Conservation (phyloP, 2,329 filamentous ascomycete genomes). For the Metarhizium robertsii region DNA sequence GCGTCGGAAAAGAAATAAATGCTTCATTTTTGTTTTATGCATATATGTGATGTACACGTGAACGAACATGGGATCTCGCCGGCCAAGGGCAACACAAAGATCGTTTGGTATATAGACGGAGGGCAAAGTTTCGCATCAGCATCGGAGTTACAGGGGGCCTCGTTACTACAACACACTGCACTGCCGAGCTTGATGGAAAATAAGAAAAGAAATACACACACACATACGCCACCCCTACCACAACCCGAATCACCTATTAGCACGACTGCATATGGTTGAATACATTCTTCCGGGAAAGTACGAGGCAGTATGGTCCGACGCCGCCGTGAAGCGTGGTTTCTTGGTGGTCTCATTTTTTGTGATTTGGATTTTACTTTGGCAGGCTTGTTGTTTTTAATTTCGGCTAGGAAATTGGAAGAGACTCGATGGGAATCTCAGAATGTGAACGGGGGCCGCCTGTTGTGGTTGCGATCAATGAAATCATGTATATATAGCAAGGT, state of each 20-base stretch:
- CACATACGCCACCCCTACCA: no score
- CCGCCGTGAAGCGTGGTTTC: background rate
- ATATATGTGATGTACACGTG: slow-evolving; percentile 1
- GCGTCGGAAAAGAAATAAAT: background rate
- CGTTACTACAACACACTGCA: slow-evolving; percentile 3
- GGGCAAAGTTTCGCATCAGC: slow-evolving; percentile 18
- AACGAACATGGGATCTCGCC: slow-evolving; percentile 10
- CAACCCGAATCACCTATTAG: no score
- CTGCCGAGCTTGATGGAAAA: background rate
- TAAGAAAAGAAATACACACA: no score
- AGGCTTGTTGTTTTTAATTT: slow-evolving; percentile 4
- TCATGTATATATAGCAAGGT: slow-evolving; percentile 4
- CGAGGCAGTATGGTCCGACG: background rate
- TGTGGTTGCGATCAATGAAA: slow-evolving; percentile 1
- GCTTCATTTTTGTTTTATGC: background rate
- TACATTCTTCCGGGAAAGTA: background rate
- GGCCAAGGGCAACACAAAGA: slow-evolving; percentile 12
- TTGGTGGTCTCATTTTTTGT: background rate
- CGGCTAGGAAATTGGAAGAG: slow-evolving; percentile 1
- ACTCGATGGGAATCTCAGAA: background rate
- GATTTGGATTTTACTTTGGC: background rate
- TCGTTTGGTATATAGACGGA: slow-evolving; percentile 5
- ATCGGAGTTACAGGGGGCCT: slow-evolving; percentile 22
- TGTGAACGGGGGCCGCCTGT: background rate
- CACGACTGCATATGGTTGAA: background rate